Base-by-base conservation (phyloP, 2,329 filamentous ascomycete genomes). In the Cladobotryum mycophilum region DNA sequence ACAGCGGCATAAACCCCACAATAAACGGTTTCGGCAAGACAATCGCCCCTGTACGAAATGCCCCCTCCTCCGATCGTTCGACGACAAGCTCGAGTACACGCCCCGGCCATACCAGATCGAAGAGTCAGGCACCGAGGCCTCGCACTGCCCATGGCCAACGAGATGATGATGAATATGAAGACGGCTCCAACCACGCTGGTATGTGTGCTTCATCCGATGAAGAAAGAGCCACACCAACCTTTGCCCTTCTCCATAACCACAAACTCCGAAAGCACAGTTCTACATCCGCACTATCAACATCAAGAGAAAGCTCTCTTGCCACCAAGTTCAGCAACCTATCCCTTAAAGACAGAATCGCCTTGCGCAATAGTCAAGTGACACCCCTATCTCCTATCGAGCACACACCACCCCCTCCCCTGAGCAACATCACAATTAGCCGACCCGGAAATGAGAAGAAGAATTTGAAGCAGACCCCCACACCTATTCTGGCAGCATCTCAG, bases 11-110 rank as follows among this genome's bases (percentile, higher is more conserved):
- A 41, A 48, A 44, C 17, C 18, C 61, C 20, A 60, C 66, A 5
- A 69, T 70, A 48, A 74, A 69, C 55, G 74, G 71, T 54, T 82
- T 83, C 55, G 74, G 79, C 13, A 79, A 74, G 54, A 85, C 78
- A 30, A 30, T 82, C 25, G 81, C 82, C 1, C 73, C 76, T 12
- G 74, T 72, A 13, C 76, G 81, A 56, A 71, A 78, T 13, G 66
- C 70, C 5, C 57, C 67, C 5, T 60, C 68, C 53, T 67, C 73
- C 64, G 76, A 80, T 48, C 73, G 79, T 3, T 73, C 79, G 54
- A 74, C 78, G 6, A 71, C 80, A 35, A 69, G 79, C 57, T 68
- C 70, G 20, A 72, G 67, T 43, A 68, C 61, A 55, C 75, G 76
- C 54, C 67, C 76, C 41, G 69, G 74, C 48, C 76, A 74, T 60